Conservation (phyloP, 2,329 filamentous ascomycete species). For the Diaporthe aspalathi region DNA sequence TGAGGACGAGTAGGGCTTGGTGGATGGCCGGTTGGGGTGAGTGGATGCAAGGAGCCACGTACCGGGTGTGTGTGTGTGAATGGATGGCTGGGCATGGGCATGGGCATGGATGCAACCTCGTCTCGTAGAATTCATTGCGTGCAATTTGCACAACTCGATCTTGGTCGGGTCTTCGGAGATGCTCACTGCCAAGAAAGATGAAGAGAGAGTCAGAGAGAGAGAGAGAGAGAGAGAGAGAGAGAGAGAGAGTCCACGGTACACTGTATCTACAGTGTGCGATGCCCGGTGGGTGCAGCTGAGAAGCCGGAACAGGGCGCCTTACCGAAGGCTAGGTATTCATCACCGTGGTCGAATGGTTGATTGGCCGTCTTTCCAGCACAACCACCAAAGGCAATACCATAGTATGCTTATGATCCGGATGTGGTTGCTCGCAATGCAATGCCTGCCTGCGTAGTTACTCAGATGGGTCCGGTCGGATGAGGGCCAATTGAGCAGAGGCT, state of each 20-base stretch:
- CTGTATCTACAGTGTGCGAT: no score
- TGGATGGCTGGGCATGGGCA: conserved; percentile 15
- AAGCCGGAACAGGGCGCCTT: no score
- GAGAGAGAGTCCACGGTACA: no score
- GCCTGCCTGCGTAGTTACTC: conserved; percentile 3
- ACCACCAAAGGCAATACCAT: neutral
- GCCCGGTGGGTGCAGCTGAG: no score
- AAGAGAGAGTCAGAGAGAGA: no score
- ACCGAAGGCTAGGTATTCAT: no score
- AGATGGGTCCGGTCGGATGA: neutral
- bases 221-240: no score
- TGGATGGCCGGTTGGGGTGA: neutral
- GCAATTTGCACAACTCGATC: conserved; percentile 30
- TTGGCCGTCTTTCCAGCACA: neutral
- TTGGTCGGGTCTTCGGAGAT: conserved; percentile 17
- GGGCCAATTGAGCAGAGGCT: conserved; percentile 6
- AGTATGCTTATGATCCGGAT: conserved; percentile 8
- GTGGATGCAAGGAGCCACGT: neutral
- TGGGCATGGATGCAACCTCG: conserved; percentile 24
- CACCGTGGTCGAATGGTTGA: neutral
- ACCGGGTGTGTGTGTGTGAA: neutral
- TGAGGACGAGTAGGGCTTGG: neutral
- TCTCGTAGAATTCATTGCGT: conserved; percentile 31
- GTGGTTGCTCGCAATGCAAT: neutral
- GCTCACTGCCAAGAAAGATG: neutral